These are phyloP conservation scores for Cyberlindnera nakhonratchasimensis DNA, from an alignment of 805 yeast genomes.

Conservation along the genomic window DNA sequence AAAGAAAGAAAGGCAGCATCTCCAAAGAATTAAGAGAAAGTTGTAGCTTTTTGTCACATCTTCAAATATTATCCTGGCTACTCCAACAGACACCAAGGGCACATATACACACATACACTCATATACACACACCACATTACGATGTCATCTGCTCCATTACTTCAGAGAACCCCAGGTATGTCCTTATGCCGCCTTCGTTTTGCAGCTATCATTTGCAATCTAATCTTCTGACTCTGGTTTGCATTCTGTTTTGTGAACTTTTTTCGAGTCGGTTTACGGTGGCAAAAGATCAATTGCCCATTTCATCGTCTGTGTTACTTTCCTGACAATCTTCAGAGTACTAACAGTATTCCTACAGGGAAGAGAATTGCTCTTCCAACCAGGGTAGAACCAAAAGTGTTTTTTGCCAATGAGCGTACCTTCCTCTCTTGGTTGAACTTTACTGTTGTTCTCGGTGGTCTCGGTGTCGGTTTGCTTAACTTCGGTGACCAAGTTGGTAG, in stretches of 20 bases:
- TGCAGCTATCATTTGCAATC: neutral
- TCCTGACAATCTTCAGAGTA: neutral
- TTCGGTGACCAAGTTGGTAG: constrained; percentile 95
- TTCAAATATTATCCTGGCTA: neutral
- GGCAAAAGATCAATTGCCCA: no score
- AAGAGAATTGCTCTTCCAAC: constrained; percentile 98
- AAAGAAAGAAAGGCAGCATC: neutral
- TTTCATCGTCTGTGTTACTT: no score
- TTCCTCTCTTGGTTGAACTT: constrained; percentile 97
- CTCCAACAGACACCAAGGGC: neutral
- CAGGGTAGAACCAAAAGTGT: constrained; percentile 97
- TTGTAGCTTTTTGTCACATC: neutral
- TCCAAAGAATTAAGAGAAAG: neutral
- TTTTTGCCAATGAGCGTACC: constrained; percentile 98
- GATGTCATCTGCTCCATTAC: constrained; percentile 70
- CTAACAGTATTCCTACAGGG: constrained; percentile 31
- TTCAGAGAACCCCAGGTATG: constrained; percentile 69
- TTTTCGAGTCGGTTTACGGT: neutral
- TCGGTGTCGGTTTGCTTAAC: constrained; percentile 92
- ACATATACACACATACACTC: no score
- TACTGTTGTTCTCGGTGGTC: constrained; percentile 96
- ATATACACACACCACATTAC: neutral
- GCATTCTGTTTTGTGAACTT: neutral
- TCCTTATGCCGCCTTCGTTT: neutral
- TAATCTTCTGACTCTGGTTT: neutral